Conservation (phyloP, 306 rosid species). For the Hippophae rhamnoides region DNA sequence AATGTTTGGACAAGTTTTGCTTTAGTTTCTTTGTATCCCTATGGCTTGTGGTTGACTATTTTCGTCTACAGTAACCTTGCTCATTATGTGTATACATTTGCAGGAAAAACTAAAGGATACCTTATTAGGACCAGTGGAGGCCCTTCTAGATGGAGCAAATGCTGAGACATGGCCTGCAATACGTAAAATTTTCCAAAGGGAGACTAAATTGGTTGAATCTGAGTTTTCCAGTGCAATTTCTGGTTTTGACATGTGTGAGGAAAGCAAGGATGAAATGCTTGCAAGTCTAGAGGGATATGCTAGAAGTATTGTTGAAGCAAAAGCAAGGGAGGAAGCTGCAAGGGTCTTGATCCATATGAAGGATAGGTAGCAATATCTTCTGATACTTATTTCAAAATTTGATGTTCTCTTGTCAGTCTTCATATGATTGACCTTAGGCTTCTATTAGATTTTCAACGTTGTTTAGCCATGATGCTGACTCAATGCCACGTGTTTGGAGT, state of each 20-base stretch:
- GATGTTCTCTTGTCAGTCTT: conserved; percentile 3
- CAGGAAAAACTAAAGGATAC: conserved; percentile 77
- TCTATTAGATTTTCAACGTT: conserved; percentile 27
- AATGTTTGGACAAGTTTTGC: too few species aligned
- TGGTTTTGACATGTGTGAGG: conserved; percentile 71
- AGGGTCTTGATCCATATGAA: conserved; percentile 87
- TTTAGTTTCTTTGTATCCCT: too few species aligned
- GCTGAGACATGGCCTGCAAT: conserved; percentile 85
- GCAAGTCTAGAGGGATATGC: conserved; percentile 49
- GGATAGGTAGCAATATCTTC: conserved; percentile 58
- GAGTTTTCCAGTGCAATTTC: conserved; percentile 58
- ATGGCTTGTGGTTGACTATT: too few species aligned
- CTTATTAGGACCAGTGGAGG: conserved; percentile 72
- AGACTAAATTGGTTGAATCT: conserved; percentile 65
- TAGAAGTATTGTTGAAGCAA: conserved; percentile 67
- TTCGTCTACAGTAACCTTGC: not conserved
- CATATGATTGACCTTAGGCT: conserved; percentile 26
- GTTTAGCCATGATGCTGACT: too few species aligned
- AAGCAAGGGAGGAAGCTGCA: conserved; percentile 94
- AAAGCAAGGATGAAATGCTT: conserved; percentile 40
- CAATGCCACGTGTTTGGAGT: too few species aligned
- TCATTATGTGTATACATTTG: conserved; percentile 26
- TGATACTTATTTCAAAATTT: conserved; percentile 11
- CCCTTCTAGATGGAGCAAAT: conserved; percentile 84
- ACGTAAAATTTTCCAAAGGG: conserved; percentile 62